These are phyloP conservation scores for Blastomyces silverae DNA, from an alignment of 2,329 filamentous ascomycete genomes.

Conservation along the genomic window DNA sequence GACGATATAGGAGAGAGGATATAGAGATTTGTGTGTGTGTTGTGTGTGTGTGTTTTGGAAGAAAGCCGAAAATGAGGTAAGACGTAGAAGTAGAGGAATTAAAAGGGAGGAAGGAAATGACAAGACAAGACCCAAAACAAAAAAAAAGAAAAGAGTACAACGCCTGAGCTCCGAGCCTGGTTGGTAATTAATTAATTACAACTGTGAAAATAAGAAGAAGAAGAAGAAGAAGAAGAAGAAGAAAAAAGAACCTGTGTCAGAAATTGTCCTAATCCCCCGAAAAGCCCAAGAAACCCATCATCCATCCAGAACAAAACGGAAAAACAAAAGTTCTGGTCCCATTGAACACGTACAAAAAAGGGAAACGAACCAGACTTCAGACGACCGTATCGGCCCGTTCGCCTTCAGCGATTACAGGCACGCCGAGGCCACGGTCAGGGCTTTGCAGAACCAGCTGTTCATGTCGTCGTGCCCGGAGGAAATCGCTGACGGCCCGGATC, in stretches of 20 bases:
- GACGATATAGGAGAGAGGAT: conserved; percentile 4
- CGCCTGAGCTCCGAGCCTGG: conserved; percentile 8
- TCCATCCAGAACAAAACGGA: conserved; percentile 10
- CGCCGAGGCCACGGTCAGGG: conserved; percentile 75
- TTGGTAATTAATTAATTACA: not conserved
- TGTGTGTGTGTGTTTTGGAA: no score
- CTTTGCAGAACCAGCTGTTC: conserved; percentile 91
- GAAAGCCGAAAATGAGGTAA: no score
- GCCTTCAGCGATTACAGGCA: conserved; percentile 79
- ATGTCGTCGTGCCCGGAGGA: conserved; percentile 76
- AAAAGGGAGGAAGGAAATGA: not conserved
- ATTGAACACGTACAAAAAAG: not conserved
- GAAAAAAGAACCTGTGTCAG: not conserved
- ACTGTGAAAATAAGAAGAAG: not conserved
- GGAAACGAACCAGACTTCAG: conserved; percentile 31
- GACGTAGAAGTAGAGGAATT: no score
- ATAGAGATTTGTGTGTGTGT: conserved; percentile 13
- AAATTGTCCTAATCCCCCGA: conserved; percentile 14
- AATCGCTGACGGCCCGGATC: conserved; percentile 89
- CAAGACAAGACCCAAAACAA: conserved; percentile 1
- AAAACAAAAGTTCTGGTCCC: not conserved
- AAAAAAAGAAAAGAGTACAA: conserved; percentile 18
- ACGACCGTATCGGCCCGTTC: conserved; percentile 73
- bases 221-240: no score
- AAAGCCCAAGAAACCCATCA: conserved; percentile 15